Evolutionary conservation across 1,284 basidiomycete species (phyloP).

Genomic region (Pyrrhoderma lamaoense): DNA sequence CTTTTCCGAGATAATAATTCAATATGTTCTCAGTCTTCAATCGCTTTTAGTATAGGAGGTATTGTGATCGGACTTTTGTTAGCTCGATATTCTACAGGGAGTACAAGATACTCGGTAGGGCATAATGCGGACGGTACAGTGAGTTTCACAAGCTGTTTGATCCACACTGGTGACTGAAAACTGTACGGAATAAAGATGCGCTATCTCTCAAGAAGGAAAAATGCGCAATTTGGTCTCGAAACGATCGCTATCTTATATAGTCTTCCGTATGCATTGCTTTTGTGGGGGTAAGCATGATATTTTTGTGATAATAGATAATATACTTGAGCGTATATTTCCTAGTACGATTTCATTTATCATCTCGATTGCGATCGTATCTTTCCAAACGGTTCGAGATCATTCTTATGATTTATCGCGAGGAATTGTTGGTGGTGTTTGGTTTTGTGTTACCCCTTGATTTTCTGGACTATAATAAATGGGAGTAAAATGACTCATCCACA

Average conservation of each 20-base stretch:
- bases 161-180: no score
- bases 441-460: not conserved
- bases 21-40: no score
- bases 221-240: slow-evolving; percentile 20
- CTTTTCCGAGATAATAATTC: no score
- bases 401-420: not conserved
- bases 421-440: slow-evolving; percentile 5
- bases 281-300: slow-evolving; percentile 21
- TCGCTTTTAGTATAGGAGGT: slow-evolving; percentile 33
- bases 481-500: no score
- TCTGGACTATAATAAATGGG: no score
- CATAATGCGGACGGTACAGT: no score
- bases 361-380: slow-evolving; percentile 7
- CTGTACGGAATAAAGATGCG: no score
- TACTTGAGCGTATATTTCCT: not conserved
- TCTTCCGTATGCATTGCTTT: slow-evolving; percentile 24
- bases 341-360: slow-evolving; percentile 10
- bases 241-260: slow-evolving; percentile 24
- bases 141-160: no score
- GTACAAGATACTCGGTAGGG: no score
- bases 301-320: not conserved
- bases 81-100: no score
- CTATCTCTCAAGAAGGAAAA: slow-evolving; percentile 19
- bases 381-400: not conserved
- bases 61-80: slow-evolving; percentile 40